Evolutionary conservation across 83 land plant species (phyloP), one percentile per base, ranked within the genome.

Genomic region (Picea abies): DNA sequence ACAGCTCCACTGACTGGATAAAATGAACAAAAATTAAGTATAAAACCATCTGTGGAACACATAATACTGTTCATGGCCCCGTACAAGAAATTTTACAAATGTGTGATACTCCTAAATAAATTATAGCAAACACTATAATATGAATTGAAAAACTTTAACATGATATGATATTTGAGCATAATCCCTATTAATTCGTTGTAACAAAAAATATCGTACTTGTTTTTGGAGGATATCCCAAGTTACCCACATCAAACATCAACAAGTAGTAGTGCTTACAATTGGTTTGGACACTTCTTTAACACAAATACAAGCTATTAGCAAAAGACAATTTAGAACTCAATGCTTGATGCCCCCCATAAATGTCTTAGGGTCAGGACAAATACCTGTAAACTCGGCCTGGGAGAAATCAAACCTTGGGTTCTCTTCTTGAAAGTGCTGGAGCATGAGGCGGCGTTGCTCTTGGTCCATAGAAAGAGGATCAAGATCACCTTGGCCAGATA

Each of bases 371-470:
- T 94, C 91, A 14, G 96, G 96, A 56, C 90, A 90, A 80, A 26
- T 86, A 20, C 96, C 96, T 0, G 84, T 82, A 67, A 91, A 93
- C 83, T 93, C 90, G 52, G 96, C 96, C 68, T 91, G 93, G 63
- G 96, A 93, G 82, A 91, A 93, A 81, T 93, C 96, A 83, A 93
- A 93, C 8, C 96, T 94, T 11, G 96, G 96, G 83, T 93, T 91
- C 96, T 93, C n/a, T n/a, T n/a, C n/a, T n/a, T n/a, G n/a, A n/a
- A n/a, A n/a, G n/a, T n/a, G n/a, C n/a, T n/a, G n/a, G n/a, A n/a
- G n/a, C n/a, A n/a, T n/a, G n/a, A n/a, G n/a, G n/a, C n/a, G n/a
- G n/a, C n/a, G n/a, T n/a, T n/a, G n/a, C n/a, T n/a, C n/a, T n/a
- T n/a, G n/a, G n/a, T n/a, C n/a, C n/a, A n/a, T n/a, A n/a, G n/a